Conservation (phyloP, 2,329 filamentous ascomycete species). For the Canariomyces notabilis region DNA sequence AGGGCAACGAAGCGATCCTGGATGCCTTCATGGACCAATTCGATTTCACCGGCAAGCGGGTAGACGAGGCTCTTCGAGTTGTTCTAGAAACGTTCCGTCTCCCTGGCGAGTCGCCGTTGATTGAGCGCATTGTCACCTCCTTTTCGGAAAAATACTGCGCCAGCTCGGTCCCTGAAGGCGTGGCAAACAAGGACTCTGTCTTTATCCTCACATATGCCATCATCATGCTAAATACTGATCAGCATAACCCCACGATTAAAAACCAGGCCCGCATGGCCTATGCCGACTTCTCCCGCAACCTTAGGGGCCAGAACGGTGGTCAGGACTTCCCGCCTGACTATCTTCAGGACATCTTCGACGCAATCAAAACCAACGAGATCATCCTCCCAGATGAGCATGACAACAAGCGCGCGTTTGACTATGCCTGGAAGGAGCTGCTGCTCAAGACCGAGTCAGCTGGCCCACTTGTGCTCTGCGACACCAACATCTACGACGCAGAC, state of each 20-base stretch:
- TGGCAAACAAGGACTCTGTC: slow-evolving; percentile 80
- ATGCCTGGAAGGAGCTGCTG: slow-evolving; percentile 92
- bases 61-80: slow-evolving; percentile 83
- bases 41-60: slow-evolving; percentile 77
- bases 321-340: slow-evolving; percentile 81
- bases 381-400: slow-evolving; percentile 96
- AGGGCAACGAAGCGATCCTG: slow-evolving; percentile 77
- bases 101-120: slow-evolving; percentile 86
- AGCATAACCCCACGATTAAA: slow-evolving; percentile 89
- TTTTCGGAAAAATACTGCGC: slow-evolving; percentile 83
- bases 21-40: slow-evolving; percentile 82
- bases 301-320: slow-evolving; percentile 84
- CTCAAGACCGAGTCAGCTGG: slow-evolving; percentile 75
- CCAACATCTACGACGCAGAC: slow-evolving; percentile 92
- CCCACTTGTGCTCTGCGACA: slow-evolving; percentile 72
- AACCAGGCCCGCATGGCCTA: slow-evolving; percentile 75
- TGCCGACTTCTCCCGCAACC: slow-evolving; percentile 76
- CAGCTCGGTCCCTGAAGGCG: slow-evolving; percentile 62
- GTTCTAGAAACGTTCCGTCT: slow-evolving; percentile 90
- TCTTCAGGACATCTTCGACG: slow-evolving; percentile 79
- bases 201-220: slow-evolving; percentile 93
- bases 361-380: slow-evolving; percentile 89
- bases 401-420: slow-evolving; percentile 93
- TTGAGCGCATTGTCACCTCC: slow-evolving; percentile 82
- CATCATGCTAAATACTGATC: slow-evolving; percentile 95